Conservation (phyloP, 2,329 filamentous ascomycete genomes). For the Colletotrichum sp. region DNA sequence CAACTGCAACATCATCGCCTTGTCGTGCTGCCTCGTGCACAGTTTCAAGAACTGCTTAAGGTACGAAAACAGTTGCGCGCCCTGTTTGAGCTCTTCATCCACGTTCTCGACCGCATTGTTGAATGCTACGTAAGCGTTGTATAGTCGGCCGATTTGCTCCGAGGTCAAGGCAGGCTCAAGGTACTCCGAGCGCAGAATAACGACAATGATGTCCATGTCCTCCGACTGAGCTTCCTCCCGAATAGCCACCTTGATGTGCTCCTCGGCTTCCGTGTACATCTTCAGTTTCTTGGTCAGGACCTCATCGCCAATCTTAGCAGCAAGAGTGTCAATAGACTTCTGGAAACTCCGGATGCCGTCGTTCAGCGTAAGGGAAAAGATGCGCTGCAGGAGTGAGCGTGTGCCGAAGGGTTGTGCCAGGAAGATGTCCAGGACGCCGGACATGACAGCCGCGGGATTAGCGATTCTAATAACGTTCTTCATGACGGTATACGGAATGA, state of each 20-base stretch:
- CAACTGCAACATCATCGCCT: slow-evolving; percentile 94
- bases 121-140: slow-evolving; percentile 96
- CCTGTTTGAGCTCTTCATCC: slow-evolving; percentile 86
- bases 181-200: slow-evolving; percentile 80
- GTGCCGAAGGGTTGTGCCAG: slow-evolving; percentile 93
- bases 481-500: slow-evolving; percentile 89
- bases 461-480: slow-evolving; percentile 98
- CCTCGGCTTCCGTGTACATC: slow-evolving; percentile 76
- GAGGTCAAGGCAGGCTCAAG: slow-evolving; percentile 74
- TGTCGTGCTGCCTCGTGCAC: slow-evolving; percentile 89
- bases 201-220: slow-evolving; percentile 83
- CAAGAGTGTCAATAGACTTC: slow-evolving; percentile 81
- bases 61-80: slow-evolving; percentile 90
- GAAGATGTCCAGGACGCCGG: slow-evolving; percentile 92
- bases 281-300: slow-evolving; percentile 83
- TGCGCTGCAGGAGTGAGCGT: slow-evolving; percentile 88
- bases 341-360: slow-evolving; percentile 91
- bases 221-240: slow-evolving; percentile 76
- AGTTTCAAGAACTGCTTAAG: slow-evolving; percentile 95
- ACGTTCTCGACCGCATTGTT: slow-evolving; percentile 92
- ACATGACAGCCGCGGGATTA: slow-evolving; percentile 97
- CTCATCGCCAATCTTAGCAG: slow-evolving; percentile 79
- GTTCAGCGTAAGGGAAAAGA: slow-evolving; percentile 89
- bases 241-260: slow-evolving; percentile 76
- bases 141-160: slow-evolving; percentile 82